Evolutionary conservation across 768 basidiomycete species (phyloP).

Genomic region (Tylopilus cervinicoccineus): DNA sequence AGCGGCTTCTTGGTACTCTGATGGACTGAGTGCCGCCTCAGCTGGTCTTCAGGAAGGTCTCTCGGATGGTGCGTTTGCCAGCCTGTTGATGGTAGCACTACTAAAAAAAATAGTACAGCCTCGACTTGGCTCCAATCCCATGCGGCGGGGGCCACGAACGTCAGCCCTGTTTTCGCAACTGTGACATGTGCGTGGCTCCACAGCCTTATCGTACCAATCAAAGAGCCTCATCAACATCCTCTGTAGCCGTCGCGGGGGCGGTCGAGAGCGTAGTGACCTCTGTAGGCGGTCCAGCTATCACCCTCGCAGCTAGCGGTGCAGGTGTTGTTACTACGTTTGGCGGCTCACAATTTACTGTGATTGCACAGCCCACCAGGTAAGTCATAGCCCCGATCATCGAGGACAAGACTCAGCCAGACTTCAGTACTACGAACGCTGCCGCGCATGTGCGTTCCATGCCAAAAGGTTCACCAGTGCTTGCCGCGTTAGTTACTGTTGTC

Average conservation of each 20-base stretch:
- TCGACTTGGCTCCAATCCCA: constrained; percentile 19
- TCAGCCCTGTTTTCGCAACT: constrained; percentile 9
- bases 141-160: not conserved
- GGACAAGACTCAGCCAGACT: not conserved
- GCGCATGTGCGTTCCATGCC: constrained; percentile 12
- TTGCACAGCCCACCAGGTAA: constrained; percentile 21
- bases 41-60: constrained; percentile 11
- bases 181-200: constrained; percentile 25
- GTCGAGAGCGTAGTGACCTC: constrained; percentile 55
- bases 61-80: constrained; percentile 13
- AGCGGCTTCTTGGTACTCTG: constrained; percentile 18
- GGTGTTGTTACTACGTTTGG: constrained; percentile 47
- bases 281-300: constrained; percentile 55
- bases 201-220: not conserved
- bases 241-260: constrained; percentile 49
- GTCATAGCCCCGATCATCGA: not conserved
- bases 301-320: constrained; percentile 44
- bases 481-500: constrained; percentile 26
- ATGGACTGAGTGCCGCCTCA: constrained; percentile 17
- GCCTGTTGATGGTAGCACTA: not conserved
- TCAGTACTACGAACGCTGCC: constrained; percentile 18
- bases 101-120: constrained; percentile 8
- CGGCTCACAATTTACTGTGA: constrained; percentile 51
- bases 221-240: not conserved
- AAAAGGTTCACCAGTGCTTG: constrained; percentile 25